phyloP scores from a whole-genome alignment of 768 basidiomycete species.

The Termitomyces sp. region DNA sequence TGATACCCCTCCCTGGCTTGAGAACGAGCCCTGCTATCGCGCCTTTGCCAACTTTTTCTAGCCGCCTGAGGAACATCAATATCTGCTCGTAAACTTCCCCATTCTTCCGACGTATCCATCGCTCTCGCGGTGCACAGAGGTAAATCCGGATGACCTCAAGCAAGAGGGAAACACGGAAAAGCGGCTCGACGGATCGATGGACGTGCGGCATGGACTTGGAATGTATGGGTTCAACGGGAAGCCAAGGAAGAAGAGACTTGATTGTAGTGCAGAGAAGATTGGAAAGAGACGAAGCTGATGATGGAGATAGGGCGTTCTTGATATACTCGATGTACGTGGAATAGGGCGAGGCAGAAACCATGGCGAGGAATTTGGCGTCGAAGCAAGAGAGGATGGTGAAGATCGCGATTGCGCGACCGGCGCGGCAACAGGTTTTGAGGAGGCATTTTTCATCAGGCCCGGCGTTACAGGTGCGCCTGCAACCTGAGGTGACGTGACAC shows the following conservation, averaged over 20 bases:
- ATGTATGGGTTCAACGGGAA: neutral
- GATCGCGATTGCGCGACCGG: conserved; percentile 10
- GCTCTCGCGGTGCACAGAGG: neutral
- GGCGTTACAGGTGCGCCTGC: conserved; percentile 3
- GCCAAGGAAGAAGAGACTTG: neutral
- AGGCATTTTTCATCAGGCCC: neutral
- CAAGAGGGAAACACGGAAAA: conserved; percentile 1
- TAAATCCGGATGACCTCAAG: conserved; percentile 5
- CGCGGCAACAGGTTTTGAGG: conserved; percentile 10
- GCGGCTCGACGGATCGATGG: neutral
- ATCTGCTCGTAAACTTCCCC: neutral
- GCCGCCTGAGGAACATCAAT: neutral
- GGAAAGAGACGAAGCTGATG: neutral
- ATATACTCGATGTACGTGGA: conserved; percentile 1
- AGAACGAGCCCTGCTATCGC: neutral
- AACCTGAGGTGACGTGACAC: conserved; percentile 1
- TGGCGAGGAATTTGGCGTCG: conserved; percentile 4
- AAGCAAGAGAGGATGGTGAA: conserved; percentile 9
- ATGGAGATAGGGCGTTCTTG: neutral
- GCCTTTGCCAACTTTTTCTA: neutral
- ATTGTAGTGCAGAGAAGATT: neutral
- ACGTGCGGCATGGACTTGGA: neutral
- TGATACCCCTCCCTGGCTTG: neutral
- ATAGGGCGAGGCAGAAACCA: neutral
- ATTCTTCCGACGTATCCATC: neutral